Conservation (phyloP, 2,329 filamentous ascomycete species). For the Fusarium sp. region DNA sequence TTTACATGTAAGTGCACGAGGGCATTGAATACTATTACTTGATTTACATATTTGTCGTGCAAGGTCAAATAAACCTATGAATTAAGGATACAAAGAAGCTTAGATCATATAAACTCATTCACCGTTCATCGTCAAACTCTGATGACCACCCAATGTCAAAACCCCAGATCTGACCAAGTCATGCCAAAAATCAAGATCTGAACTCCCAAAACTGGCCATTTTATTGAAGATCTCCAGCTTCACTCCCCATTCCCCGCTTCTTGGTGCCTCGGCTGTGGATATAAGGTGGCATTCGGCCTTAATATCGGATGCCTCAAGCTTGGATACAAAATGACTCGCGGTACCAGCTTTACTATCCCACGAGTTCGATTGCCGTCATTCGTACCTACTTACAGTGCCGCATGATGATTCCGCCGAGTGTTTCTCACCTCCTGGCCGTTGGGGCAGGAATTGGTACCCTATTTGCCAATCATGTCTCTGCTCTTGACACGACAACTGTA, state of each 20-base stretch:
- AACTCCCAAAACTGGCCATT: background rate
- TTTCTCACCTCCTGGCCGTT: background rate
- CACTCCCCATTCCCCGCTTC: background rate
- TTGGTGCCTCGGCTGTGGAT: background rate
- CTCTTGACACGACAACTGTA: background rate
- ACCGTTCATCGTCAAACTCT: background rate
- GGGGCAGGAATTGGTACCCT: background rate
- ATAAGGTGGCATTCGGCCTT: background rate
- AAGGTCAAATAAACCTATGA: background rate
- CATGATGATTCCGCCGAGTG: background rate
- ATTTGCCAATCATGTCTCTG: background rate
- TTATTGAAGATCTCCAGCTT: background rate
- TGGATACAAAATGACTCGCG: background rate
- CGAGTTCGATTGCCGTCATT: rapidly evolving
- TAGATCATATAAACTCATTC: background rate
- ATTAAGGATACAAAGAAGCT: background rate
- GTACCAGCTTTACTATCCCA: background rate
- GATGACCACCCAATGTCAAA: background rate
- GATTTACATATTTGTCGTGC: background rate
- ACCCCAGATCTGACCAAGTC: background rate
- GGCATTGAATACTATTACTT: rapidly evolving
- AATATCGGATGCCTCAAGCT: background rate
- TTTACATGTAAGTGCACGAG: background rate
- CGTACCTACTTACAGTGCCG: background rate
- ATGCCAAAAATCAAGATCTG: background rate